Base-by-base conservation (phyloP, 768 basidiomycete species). In the Pleurotus cornucopiae region DNA sequence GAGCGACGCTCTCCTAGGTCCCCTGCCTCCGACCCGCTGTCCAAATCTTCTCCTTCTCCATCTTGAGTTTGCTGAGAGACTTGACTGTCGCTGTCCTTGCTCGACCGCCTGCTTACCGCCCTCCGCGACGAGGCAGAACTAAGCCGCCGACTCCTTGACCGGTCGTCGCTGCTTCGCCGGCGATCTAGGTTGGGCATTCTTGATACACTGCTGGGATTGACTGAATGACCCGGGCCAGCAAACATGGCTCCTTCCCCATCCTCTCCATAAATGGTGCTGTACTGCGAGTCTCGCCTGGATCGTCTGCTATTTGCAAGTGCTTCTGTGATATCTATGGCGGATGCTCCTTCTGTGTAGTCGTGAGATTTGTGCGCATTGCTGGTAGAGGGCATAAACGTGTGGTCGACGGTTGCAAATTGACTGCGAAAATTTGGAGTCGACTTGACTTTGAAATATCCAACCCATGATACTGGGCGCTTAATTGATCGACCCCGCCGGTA, bases 271-370 rank as follows among this genome's bases (percentile, higher is more conserved):
- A 76, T 71, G 34, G 73, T 69, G 64, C 82, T 83, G 62, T 82
- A 79, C 49, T 84, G 83, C 4, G 91, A 91, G 63, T 89, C 82
- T 16, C 84, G 79, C 41, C 88, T 77, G n/a, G 81, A 70, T 30
- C 71, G 78, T 43, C 76, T 75, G 51, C 63, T 74, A 59, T 76
- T 80, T 37, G 72, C 71, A n/a, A 87, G 62, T 14, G 80, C 91
- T 60, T 75, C 69, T 57, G 81, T 69, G 44, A 95, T 91, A 58
- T 92, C 92, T 26, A 83, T 73, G 5, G 83, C 76, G 9, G 89
- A 86, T 34, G 92, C 92, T 40, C 91, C 91, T 62, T 94, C 92
- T 1, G 92, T 93, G 67, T 94, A 94, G 72, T 94, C 92, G 55
- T 80, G 63, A 3, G 30, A 51, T 16, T 61, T 44, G 21, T 56